Conservation (phyloP, 1,284 basidiomycete genomes). For the Naganishia sp. region DNA sequence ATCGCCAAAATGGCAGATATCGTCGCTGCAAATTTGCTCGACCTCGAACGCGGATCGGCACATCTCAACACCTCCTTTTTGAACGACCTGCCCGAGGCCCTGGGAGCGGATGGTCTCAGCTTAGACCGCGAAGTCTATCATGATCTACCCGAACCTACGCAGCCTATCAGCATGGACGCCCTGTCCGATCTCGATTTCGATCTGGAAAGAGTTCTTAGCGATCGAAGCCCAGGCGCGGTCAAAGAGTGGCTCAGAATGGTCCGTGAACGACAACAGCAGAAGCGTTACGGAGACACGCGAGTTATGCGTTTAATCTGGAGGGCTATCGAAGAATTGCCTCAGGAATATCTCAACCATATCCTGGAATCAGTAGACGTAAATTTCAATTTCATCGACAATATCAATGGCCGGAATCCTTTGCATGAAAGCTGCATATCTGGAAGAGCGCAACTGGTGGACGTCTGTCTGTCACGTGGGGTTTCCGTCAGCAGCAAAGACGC, state of each 20-base stretch:
- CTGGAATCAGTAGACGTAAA: slow-evolving; percentile 76
- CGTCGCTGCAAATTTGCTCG: slow-evolving; percentile 87
- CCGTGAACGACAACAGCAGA: slow-evolving; percentile 56
- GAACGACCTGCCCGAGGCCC: slow-evolving; percentile 49
- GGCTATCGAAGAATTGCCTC: slow-evolving; percentile 76
- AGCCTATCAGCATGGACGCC: slow-evolving; percentile 56
- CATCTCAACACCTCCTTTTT: slow-evolving; percentile 62
- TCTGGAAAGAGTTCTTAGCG: slow-evolving; percentile 71
- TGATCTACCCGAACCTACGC: slow-evolving; percentile 14
- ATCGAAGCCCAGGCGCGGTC: slow-evolving; percentile 64
- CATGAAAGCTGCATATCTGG: slow-evolving; percentile 91
- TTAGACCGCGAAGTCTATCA: slow-evolving; percentile 59
- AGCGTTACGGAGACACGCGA: slow-evolving; percentile 41
- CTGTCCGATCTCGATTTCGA: slow-evolving; percentile 86
- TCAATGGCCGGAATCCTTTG: slow-evolving; percentile 93
- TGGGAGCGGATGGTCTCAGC: slow-evolving; percentile 57
- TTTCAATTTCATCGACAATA: slow-evolving; percentile 90
- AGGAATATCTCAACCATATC: slow-evolving; percentile 71
- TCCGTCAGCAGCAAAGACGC: slow-evolving; percentile 71
- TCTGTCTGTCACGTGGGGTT: slow-evolving; percentile 77
- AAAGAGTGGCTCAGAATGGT: slow-evolving; percentile 71
- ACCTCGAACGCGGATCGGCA: slow-evolving; percentile 78
- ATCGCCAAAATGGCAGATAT: slow-evolving; percentile 95
- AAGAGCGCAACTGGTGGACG: slow-evolving; percentile 71
- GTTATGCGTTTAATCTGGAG: slow-evolving; percentile 86